Conservation (phyloP, 179 eudicot genomes). For the Sideroxylon spinosum region DNA sequence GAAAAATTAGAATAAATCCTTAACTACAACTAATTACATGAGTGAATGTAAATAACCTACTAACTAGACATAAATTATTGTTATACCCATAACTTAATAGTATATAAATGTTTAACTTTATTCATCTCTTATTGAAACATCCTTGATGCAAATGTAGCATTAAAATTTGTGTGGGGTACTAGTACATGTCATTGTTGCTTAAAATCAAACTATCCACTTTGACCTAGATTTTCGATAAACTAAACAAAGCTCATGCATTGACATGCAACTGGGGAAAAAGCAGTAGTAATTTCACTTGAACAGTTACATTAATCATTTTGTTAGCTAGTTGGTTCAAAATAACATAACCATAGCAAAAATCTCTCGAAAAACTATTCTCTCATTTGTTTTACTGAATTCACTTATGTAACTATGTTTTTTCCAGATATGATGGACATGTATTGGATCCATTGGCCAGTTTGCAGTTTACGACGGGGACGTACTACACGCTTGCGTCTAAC, state of each 20-base stretch:
- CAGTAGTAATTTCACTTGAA: not conserved
- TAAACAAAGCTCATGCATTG: not conserved
- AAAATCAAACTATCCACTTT: not conserved
- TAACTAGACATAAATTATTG: too few relatives aligned
- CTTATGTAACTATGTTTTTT: not conserved
- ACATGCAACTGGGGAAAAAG: not conserved
- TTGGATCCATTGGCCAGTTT: slow-evolving; percentile 85
- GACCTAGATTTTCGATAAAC: not conserved
- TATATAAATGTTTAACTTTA: too few relatives aligned
- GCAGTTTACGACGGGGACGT: slow-evolving; percentile 86
- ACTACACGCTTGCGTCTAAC: slow-evolving; percentile 73
- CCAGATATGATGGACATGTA: slow-evolving; percentile 83
- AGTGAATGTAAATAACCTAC: too few relatives aligned
- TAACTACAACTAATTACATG: too few relatives aligned
- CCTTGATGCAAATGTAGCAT: too few relatives aligned
- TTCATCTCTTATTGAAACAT: too few relatives aligned
- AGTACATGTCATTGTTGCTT: not conserved
- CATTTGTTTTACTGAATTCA: not conserved
- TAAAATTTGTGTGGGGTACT: not conserved
- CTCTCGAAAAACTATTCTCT: not conserved
- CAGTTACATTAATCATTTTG: not conserved
- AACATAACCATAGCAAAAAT: not conserved
- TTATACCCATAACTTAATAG: too few relatives aligned
- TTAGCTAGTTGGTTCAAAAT: not conserved
- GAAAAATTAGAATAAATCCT: too few relatives aligned